Conservation (phyloP, 106 monocot genomes). For the Dendrobium nobile region DNA sequence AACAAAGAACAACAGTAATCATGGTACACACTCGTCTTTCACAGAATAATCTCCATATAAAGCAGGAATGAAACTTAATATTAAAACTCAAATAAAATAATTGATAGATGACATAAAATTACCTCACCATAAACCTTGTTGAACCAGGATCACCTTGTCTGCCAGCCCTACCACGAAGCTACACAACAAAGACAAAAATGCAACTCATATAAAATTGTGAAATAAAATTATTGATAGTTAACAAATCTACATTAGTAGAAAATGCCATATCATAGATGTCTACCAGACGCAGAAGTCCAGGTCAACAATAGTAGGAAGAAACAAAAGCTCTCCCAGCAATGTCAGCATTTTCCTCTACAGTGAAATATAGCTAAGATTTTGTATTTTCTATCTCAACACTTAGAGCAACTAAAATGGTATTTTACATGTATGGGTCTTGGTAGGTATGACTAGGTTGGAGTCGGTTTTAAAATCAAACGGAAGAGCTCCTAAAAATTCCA, state of each 20-base stretch:
- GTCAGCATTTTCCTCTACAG: not conserved
- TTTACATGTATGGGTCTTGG: not conserved
- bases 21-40: not conserved
- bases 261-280: not conserved
- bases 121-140: slow-evolving; percentile 99
- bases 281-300: not conserved
- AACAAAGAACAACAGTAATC: not conserved
- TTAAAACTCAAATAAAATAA: not conserved
- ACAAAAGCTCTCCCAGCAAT: not conserved
- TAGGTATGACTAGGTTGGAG: not conserved
- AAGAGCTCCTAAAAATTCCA: not conserved
- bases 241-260: not conserved
- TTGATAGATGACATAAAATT: slow-evolving; percentile 10
- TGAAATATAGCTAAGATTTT: not conserved
- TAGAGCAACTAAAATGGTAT: not conserved
- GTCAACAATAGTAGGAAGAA: not conserved
- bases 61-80: not conserved
- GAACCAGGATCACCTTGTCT: slow-evolving; percentile 99
- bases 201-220: not conserved
- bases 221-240: not conserved
- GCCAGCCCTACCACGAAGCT: slow-evolving; percentile 96
- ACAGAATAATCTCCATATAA: not conserved
- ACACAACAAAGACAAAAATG: not conserved
- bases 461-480: not conserved
- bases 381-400: not conserved